These are phyloP conservation scores for Beauveria australis DNA, from an alignment of 2,329 filamentous ascomycete genomes.

Conservation along the genomic window DNA sequence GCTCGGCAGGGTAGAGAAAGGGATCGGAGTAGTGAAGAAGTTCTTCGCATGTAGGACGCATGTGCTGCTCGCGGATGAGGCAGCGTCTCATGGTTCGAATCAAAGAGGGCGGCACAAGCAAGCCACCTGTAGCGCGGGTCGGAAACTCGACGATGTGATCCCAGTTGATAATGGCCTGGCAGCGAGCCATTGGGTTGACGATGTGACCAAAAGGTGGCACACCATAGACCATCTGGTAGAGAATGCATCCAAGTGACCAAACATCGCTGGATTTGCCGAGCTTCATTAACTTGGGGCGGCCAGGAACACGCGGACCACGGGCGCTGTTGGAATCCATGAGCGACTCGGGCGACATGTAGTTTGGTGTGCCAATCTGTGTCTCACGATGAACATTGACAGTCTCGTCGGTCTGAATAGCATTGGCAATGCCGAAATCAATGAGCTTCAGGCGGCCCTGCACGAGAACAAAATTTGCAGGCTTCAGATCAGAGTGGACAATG, in stretches of 20 bases:
- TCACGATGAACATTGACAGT: conserved; percentile 97
- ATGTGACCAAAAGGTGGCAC: conserved; percentile 92
- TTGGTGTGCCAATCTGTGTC: conserved; percentile 89
- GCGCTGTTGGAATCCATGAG: conserved; percentile 76
- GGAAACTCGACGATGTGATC: conserved; percentile 66
- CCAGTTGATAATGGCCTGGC: conserved; percentile 79
- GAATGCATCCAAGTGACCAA: conserved; percentile 91
- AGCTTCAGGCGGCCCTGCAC: conserved; percentile 86
- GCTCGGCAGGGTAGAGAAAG: conserved; percentile 55
- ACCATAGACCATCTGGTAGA: conserved; percentile 98
- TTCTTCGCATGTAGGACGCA: conserved; percentile 56
- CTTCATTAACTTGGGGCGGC: conserved; percentile 73
- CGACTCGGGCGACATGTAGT: conserved; percentile 97
- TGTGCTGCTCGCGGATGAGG: conserved; percentile 52
- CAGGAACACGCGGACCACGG: conserved; percentile 34
- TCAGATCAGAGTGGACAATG: conserved; percentile 94
- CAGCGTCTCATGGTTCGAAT: conserved; percentile 56
- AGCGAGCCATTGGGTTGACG: conserved; percentile 73
- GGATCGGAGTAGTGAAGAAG: conserved; percentile 51
- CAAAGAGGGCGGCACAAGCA: conserved; percentile 49
- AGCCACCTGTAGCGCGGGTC: conserved; percentile 57
- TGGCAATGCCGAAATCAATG: conserved; percentile 97
- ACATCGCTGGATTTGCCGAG: conserved; percentile 93
- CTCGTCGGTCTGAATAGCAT: conserved; percentile 90
- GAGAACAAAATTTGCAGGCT: conserved; percentile 93